A percentile compares a stretch with the other conserved stretches of the same genome.
Conservation (phyloP, 257 asterid genomes). For the Solanum bulbocastanum region DNA sequence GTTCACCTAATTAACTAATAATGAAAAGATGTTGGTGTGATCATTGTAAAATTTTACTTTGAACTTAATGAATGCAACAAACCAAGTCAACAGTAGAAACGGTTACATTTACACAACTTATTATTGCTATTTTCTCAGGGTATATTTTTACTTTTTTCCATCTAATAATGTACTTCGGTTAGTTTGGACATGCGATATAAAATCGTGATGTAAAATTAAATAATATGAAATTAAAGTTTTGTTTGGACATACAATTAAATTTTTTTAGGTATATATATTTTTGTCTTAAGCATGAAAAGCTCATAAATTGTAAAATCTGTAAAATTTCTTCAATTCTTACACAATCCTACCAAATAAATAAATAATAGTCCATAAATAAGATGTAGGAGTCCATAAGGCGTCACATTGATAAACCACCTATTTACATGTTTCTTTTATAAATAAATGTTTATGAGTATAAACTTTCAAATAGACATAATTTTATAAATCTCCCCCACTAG, state of each 20-base stretch:
- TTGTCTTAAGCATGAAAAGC: background rate
- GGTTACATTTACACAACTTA: background rate
- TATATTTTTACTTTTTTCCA: background rate
- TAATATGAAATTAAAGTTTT: background rate
- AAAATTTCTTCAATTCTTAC: background rate
- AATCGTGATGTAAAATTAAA: too few species aligned
- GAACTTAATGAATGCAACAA: background rate
- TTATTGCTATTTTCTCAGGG: too few species aligned
- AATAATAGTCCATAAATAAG: background rate
- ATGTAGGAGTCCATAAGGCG: background rate
- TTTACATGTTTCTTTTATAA: background rate
- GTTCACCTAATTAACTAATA: background rate
- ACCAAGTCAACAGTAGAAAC: background rate
- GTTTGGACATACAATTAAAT: background rate
- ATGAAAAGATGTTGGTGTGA: background rate
- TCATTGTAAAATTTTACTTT: background rate
- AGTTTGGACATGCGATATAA: too few species aligned
- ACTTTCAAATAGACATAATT: background rate
- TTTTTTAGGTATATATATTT: too few species aligned
- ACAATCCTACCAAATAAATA: background rate
- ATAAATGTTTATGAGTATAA: background rate
- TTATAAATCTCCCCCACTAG: background rate
- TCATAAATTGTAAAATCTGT: too few species aligned
- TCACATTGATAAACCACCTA: background rate
- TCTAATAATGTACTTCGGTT: background rate